These are phyloP conservation scores for Dactylellina leptospora DNA, from an alignment of 2,329 filamentous ascomycete genomes.

Conservation along the genomic window DNA sequence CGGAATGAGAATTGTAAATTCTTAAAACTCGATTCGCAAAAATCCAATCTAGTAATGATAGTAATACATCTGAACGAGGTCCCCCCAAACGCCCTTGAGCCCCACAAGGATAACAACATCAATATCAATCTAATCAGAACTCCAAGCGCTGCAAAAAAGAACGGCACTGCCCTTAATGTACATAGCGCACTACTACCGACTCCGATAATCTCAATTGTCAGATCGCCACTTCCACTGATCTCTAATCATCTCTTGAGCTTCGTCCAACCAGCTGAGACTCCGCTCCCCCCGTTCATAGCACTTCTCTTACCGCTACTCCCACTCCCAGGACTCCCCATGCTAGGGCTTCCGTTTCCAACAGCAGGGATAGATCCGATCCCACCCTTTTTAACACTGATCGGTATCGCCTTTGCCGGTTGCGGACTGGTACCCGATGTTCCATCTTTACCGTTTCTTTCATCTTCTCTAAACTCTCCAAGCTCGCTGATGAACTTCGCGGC, in stretches of 20 bases:
- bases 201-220: not conserved
- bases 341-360: slow-evolving; percentile 46
- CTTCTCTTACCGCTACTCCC: slow-evolving; percentile 48
- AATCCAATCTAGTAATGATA: slow-evolving; percentile 17
- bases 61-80: no score
- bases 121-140: slow-evolving; percentile 19
- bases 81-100: no score
- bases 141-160: slow-evolving; percentile 25
- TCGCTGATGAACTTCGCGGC: slow-evolving; percentile 51
- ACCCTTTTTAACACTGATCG: slow-evolving; percentile 41
- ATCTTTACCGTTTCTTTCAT: slow-evolving; percentile 28
- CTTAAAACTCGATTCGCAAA: slow-evolving; percentile 25
- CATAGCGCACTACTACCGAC: slow-evolving; percentile 26
- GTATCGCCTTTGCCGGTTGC: slow-evolving; percentile 48
- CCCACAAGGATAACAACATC: no score
- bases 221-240: not conserved
- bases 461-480: slow-evolving; percentile 45
- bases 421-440: slow-evolving; percentile 22
- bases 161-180: slow-evolving; percentile 26
- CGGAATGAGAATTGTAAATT: not conserved
- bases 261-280: slow-evolving; percentile 49
- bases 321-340: slow-evolving; percentile 36
- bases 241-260: slow-evolving; percentile 42
- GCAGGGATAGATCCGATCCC: slow-evolving; percentile 45
- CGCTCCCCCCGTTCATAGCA: slow-evolving; percentile 41